Evolutionary conservation across 345 rosid genomes (phyloP).

Genomic region (Gossypium sturtianum): DNA sequence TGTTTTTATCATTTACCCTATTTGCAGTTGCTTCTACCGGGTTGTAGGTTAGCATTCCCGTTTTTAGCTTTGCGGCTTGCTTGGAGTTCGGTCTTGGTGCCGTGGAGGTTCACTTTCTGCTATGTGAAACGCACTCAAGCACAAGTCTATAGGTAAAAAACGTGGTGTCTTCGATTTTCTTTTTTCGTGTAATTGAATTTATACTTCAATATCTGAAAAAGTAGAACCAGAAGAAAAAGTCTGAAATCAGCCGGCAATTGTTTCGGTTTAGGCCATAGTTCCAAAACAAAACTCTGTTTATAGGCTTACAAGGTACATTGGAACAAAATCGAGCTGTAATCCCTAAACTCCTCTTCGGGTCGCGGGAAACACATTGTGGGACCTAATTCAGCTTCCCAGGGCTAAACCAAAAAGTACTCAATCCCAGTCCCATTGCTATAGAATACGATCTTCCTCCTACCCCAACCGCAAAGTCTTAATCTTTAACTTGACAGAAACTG

Average conservation of each 20-base stretch:
- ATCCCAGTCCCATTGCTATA: no score
- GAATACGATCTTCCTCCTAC: no score
- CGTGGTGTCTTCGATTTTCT: not conserved
- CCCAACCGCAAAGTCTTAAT: no score
- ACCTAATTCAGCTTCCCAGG: not conserved
- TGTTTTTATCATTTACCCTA: not conserved
- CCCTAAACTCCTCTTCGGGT: no score
- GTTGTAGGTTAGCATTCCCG: conserved; percentile 51
- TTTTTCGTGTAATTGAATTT: not conserved
- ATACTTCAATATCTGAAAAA: not conserved
- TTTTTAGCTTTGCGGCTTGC: conserved; percentile 43
- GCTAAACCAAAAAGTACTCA: not conserved
- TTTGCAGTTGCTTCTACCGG: conserved; percentile 3
- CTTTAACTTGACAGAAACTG: no score
- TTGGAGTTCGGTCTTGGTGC: conserved; percentile 32
- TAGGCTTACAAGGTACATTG: no score
- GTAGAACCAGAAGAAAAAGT: not conserved
- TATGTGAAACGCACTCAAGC: conserved; percentile 34
- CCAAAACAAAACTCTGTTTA: not conserved
- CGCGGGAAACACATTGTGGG: not conserved
- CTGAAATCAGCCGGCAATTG: not conserved
- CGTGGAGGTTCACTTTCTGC: conserved; percentile 34
- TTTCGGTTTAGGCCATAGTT: not conserved
- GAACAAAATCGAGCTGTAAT: no score
- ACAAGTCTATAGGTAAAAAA: conserved; percentile 40